phyloP scores from a whole-genome alignment of 305 asterid genomes.

The Fraxinus sp. region DNA sequence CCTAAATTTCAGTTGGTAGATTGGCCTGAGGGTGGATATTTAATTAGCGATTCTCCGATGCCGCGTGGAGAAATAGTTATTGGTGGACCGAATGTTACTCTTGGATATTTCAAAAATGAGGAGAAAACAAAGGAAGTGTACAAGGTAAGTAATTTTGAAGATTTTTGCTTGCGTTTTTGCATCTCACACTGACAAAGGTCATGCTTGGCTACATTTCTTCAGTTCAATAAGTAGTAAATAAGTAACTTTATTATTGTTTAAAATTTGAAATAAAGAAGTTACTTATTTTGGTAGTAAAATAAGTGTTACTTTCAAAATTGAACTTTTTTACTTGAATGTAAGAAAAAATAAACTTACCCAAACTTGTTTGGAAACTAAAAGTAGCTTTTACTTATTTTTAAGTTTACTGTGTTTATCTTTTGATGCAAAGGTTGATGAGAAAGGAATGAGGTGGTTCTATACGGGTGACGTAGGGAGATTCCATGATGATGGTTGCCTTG shows the following conservation, averaged over 20 bases:
- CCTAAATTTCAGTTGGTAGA: constrained; percentile 66
- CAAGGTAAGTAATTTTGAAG: constrained; percentile 50
- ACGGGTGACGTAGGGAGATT: constrained; percentile 88
- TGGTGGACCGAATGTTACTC: constrained; percentile 92
- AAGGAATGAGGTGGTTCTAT: constrained; percentile 89
- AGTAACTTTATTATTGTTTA: background rate
- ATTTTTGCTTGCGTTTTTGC: background rate
- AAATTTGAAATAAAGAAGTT: background rate
- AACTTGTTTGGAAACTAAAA: background rate
- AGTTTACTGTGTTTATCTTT: constrained; percentile 5
- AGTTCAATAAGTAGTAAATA: background rate
- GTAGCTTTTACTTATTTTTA: background rate
- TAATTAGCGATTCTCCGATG: constrained; percentile 68
- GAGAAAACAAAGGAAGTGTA: constrained; percentile 86
- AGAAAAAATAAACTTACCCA: background rate
- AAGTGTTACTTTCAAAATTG: background rate
- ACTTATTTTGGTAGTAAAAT: background rate
- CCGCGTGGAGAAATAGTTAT: constrained; percentile 91
- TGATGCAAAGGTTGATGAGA: constrained; percentile 67
- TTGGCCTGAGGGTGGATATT: constrained; percentile 95
- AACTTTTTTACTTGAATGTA: no score
- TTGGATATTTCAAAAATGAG: constrained; percentile 87
- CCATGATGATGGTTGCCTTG: constrained; percentile 91
- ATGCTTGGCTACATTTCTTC: background rate
- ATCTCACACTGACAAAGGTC: background rate